Evolutionary conservation across 73 alveolate genomes (phyloP).

Genomic region (Diophrys appendiculata): DNA sequence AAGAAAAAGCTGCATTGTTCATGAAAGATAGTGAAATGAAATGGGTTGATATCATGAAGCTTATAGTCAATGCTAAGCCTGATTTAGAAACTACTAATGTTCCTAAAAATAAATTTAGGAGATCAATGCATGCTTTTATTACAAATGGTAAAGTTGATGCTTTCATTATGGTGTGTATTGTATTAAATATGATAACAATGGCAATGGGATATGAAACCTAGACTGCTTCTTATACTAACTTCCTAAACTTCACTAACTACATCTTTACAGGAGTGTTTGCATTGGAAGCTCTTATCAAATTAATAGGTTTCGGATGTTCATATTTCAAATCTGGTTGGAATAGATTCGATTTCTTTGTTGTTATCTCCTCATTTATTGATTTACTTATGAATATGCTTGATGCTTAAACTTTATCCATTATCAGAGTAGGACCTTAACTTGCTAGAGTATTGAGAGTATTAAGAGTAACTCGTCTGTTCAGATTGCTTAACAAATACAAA

Average conservation of each 20-base stretch:
- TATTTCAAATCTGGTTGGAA: constrained; percentile 34
- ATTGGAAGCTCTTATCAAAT: constrained; percentile 30
- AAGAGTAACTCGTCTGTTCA: constrained; percentile 61
- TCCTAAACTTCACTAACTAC: constrained; percentile 73
- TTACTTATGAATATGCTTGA: neutral
- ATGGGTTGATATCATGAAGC: neutral
- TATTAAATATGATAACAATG: constrained; percentile 78
- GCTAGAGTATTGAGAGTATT: constrained; percentile 1
- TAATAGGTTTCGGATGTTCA: constrained; percentile 20
- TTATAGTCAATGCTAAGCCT: constrained; percentile 45
- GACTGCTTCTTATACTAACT: constrained; percentile 39
- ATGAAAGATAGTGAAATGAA: neutral
- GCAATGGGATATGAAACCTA: constrained; percentile 81
- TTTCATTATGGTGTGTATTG: constrained; percentile 72
- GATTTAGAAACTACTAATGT: constrained; percentile 53
- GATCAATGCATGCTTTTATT: constrained; percentile 28
- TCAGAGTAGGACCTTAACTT: constrained; percentile 38
- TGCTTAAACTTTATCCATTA: constrained; percentile 31
- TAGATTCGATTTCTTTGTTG: constrained; percentile 47
- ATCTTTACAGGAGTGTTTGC: constrained; percentile 24
- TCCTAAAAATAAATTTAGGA: constrained; percentile 51
- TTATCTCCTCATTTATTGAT: constrained; percentile 9
- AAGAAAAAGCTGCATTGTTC: constrained; percentile 11
- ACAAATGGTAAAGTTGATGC: constrained; percentile 66
- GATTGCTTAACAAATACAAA: constrained; percentile 83